These are phyloP conservation scores for Zasmidium angulare DNA, from an alignment of 2,329 filamentous ascomycete genomes.

Conservation along the genomic window DNA sequence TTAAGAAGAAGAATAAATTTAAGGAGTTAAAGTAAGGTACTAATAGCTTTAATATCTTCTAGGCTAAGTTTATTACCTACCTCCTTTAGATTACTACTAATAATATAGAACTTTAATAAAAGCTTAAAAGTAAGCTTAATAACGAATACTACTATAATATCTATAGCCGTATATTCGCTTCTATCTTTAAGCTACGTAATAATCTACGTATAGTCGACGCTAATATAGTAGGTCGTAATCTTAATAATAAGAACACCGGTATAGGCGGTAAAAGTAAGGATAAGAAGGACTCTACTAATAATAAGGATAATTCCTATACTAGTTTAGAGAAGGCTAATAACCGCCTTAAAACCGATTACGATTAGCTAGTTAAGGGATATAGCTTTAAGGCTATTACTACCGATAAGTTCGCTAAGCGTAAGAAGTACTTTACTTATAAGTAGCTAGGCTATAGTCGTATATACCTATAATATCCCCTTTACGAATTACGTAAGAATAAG, in stretches of 20 bases:
- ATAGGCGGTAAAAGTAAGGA: not conserved
- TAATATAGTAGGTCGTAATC: not conserved
- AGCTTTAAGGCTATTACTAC: not conserved
- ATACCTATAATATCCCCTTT: not conserved
- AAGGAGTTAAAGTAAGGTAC: not conserved
- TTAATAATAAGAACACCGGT: not conserved
- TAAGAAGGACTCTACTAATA: not conserved
- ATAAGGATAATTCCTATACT: not conserved
- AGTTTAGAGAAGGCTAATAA: not conserved
- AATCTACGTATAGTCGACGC: not conserved
- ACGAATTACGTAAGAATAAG: not conserved
- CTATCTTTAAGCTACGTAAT: not conserved
- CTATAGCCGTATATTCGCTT: not conserved
- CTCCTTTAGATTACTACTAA: not conserved
- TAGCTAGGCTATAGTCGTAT: not conserved
- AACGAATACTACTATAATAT: not conserved
- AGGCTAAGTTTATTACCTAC: not conserved
- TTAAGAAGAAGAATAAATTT: not conserved
- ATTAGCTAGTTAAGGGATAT: not conserved
- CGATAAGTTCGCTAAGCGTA: not conserved
- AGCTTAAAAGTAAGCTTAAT: not conserved
- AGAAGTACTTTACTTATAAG: not conserved
- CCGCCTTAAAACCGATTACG: not conserved
- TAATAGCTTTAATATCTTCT: not conserved
- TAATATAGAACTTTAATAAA: not conserved